These are phyloP conservation scores for Mrakia blollopis DNA, from an alignment of 768 basidiomycete genomes.

Conservation along the genomic window DNA sequence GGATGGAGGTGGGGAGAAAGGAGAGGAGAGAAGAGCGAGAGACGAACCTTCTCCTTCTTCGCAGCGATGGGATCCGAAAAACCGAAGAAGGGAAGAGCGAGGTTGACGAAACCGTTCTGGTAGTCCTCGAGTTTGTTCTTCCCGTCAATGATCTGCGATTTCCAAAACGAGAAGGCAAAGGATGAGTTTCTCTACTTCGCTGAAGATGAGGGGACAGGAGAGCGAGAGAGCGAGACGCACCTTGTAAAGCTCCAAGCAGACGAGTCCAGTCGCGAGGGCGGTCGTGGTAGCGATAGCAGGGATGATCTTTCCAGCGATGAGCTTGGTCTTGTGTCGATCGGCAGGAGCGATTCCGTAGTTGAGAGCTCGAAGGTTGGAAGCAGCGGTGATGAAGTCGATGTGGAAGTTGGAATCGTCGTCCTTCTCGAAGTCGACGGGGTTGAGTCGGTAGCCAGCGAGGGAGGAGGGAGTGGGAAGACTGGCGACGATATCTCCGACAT, in stretches of 20 bases:
- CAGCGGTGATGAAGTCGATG: slow-evolving; percentile 97
- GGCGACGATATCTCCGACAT: slow-evolving; percentile 54
- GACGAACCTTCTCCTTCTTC: slow-evolving; percentile 63
- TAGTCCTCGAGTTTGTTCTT: slow-evolving; percentile 90
- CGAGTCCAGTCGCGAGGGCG: slow-evolving; percentile 86
- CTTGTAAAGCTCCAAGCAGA: slow-evolving; percentile 96
- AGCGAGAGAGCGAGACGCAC: slow-evolving; percentile 47
- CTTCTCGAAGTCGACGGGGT: slow-evolving; percentile 96
- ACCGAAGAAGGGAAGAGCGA: slow-evolving; percentile 96
- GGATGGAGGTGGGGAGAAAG: background rate
- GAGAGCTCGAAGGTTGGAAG: slow-evolving; percentile 89
- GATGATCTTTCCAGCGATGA: slow-evolving; percentile 96
- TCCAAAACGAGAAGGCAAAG: background rate
- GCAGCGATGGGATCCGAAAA: slow-evolving; percentile 97
- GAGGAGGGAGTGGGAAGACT: slow-evolving; percentile 83
- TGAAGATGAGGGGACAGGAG: too few relatives aligned
- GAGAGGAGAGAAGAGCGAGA: background rate
- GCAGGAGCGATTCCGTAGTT: slow-evolving; percentile 87
- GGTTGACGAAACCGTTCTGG: slow-evolving; percentile 98
- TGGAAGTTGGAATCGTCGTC: slow-evolving; percentile 97
- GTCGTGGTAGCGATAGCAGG: slow-evolving; percentile 99
- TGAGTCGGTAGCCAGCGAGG: slow-evolving; percentile 90
- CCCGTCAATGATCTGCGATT: slow-evolving; percentile 89
- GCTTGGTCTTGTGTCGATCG: slow-evolving; percentile 85
- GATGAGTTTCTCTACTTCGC: background rate